Evolutionary conservation across 2,329 filamentous ascomycete genomes (phyloP).

Genomic region (Alternaria triticimaculans): DNA sequence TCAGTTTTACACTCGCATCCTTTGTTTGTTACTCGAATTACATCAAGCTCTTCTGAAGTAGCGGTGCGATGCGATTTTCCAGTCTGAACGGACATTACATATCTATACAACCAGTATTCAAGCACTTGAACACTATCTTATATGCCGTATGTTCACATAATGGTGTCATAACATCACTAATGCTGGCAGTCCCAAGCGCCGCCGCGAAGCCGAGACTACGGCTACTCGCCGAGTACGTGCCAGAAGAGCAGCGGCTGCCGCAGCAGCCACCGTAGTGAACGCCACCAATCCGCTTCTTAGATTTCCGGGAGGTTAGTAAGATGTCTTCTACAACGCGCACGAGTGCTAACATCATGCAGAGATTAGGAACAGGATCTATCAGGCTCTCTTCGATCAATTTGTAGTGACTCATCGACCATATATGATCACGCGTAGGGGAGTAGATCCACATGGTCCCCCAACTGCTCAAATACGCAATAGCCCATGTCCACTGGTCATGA

Average conservation of each 20-base stretch:
- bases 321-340: neutral
- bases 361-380: neutral
- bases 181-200: neutral
- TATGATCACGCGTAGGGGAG: neutral
- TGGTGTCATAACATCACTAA: neutral
- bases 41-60: neutral
- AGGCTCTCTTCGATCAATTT: neutral
- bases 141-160: neutral
- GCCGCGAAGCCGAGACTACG: neutral
- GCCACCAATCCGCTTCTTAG: neutral
- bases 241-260: neutral
- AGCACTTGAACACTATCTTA: neutral
- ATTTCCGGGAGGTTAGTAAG: neutral
- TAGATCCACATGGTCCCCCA: neutral
- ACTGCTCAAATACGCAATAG: neutral
- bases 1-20: neutral
- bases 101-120: neutral
- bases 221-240: neutral
- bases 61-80: neutral
- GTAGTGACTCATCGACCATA: neutral
- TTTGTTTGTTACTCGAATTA: neutral
- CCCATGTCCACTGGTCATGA: neutral
- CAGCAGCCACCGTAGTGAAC: neutral
- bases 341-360: neutral
- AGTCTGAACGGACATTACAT: neutral